phyloP scores from a whole-genome alignment of 768 basidiomycete species.

The Rhodocollybia butyracea region DNA sequence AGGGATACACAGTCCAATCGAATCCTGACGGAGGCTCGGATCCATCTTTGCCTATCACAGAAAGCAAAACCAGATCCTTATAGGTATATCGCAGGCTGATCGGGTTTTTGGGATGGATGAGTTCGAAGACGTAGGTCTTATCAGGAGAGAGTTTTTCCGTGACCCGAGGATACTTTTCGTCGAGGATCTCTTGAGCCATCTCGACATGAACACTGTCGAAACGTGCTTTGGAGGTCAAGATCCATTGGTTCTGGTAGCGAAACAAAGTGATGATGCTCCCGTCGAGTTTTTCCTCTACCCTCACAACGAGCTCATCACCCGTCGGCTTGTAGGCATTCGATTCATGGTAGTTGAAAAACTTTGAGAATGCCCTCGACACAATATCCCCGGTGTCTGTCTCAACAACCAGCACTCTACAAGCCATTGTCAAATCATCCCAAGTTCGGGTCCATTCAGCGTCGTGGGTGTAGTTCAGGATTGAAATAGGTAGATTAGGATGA shows the following conservation, averaged over 20 bases:
- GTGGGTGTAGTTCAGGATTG: conserved; percentile 11
- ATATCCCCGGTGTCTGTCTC: conserved; percentile 5
- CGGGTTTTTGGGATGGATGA: conserved; percentile 9
- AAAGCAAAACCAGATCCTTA: conserved; percentile 9
- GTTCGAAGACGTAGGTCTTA: conserved; percentile 13
- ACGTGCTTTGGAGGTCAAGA: conserved; percentile 7
- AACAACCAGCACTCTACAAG: conserved; percentile 10
- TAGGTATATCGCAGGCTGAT: neutral
- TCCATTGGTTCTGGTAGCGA: conserved; percentile 10
- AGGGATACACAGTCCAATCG: conserved; percentile 12
- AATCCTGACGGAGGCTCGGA: conserved; percentile 11
- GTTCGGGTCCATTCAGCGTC: neutral
- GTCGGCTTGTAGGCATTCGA: conserved; percentile 6
- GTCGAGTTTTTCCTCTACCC: conserved; percentile 14
- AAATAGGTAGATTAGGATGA: conserved; percentile 10
- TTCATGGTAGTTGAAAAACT: conserved; percentile 13
- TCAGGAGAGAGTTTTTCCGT: conserved; percentile 3
- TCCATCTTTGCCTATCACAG: conserved; percentile 10
- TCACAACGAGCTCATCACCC: neutral
- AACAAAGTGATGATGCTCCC: conserved; percentile 14
- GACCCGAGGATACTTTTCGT: conserved; percentile 6
- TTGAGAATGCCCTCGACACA: conserved; percentile 11
- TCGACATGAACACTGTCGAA: conserved; percentile 8
- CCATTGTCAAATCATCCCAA: conserved; percentile 7
- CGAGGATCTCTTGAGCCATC: conserved; percentile 7